These are phyloP conservation scores for Yamadazyma nakazawae DNA, from an alignment of 805 yeast species.

Conservation along the genomic window DNA sequence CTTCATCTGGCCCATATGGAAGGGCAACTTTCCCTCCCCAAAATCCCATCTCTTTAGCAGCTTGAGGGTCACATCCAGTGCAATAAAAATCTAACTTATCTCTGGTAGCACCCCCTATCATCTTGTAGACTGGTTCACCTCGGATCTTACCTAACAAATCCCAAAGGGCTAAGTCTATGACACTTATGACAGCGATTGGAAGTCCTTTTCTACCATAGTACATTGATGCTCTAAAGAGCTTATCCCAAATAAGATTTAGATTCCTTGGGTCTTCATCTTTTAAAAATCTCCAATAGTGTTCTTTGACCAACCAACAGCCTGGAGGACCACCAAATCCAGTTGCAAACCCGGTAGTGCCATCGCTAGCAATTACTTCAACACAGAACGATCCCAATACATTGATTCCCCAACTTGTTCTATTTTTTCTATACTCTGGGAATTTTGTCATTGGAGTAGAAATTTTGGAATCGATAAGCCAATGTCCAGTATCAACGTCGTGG, in stretches of 20 bases:
- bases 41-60: conserved; percentile 49
- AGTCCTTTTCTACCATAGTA: conserved; percentile 51
- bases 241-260: conserved; percentile 45
- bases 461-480: conserved; percentile 47
- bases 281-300: conserved; percentile 46
- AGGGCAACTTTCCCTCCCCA: conserved; percentile 54
- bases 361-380: conserved; percentile 46
- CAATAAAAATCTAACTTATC: conserved; percentile 47
- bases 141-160: conserved; percentile 49
- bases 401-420: conserved; percentile 49
- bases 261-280: conserved; percentile 48
- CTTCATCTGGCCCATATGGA: conserved; percentile 51
- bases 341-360: conserved; percentile 49
- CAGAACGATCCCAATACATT: conserved; percentile 50
- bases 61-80: conserved; percentile 46
- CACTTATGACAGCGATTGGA: conserved; percentile 46
- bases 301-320: conserved; percentile 46
- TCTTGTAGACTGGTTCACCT: conserved; percentile 49
- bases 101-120: conserved; percentile 50
- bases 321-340: conserved; percentile 54
- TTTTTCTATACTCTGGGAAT: conserved; percentile 41
- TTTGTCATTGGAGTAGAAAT: conserved; percentile 51
- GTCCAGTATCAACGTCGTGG: conserved; percentile 47
- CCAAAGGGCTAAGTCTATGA: conserved; percentile 49
- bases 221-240: conserved; percentile 48